phyloP scores from a whole-genome alignment of 495 filamentous ascomycete genomes.

The Aspergillus mulundensis region DNA sequence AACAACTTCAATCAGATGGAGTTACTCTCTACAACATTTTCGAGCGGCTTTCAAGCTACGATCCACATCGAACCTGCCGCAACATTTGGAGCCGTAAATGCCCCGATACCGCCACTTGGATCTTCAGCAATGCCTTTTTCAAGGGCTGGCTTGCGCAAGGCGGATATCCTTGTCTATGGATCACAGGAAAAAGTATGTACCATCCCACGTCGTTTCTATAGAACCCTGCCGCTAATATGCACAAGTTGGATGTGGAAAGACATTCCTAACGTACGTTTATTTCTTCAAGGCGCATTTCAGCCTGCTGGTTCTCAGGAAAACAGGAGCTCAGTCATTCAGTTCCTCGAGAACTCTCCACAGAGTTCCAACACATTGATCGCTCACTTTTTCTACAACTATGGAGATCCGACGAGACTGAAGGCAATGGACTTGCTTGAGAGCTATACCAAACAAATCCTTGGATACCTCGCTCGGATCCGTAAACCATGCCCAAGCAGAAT shows the following conservation, averaged over 20 bases:
- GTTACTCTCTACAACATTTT: neutral
- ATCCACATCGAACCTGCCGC: constrained; percentile 20
- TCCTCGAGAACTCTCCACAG: neutral
- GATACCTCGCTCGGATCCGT: neutral
- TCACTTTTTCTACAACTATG: neutral
- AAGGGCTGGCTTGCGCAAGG: constrained; percentile 37
- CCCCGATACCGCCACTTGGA: constrained; percentile 32
- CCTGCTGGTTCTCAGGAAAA: neutral
- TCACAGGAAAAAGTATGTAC: constrained; percentile 24
- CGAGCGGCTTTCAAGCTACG: constrained; percentile 17
- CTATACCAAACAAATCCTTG: neutral
- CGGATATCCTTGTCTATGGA: constrained; percentile 19
- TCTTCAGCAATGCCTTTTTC: constrained; percentile 38
- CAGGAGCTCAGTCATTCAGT: neutral
- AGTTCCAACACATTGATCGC: neutral
- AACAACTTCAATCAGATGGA: too few relatives aligned
- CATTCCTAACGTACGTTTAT: constrained; percentile 22
- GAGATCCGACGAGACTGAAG: neutral
- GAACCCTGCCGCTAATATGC: neutral
- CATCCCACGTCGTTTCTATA: neutral
- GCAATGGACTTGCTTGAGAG: neutral
- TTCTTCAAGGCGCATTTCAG: neutral
- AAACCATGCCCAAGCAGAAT: neutral
- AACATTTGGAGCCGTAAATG: constrained; percentile 17
- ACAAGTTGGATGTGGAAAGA: constrained; percentile 25